Base-by-base conservation (phyloP, 352 stramenopile species). In the Thalassiosira mediterranea region DNA sequence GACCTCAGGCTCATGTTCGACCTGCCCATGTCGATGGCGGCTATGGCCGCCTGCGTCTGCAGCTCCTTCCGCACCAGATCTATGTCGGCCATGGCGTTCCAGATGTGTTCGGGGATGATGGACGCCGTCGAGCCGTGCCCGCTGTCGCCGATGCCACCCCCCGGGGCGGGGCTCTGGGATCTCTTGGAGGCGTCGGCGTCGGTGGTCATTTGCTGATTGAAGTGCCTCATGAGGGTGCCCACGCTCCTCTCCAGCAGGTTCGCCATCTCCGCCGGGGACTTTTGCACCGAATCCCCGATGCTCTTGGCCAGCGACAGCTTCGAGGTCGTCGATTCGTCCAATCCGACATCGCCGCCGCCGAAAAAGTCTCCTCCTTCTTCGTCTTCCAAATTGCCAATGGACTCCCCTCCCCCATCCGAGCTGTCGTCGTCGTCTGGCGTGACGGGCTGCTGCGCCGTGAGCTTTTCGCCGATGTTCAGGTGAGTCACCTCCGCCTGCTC, bases 41-140 rank as follows among this genome's bases (percentile, higher is more conserved):
- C 38, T 15, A 72, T 72, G n/a, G 49, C 59, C 34, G 38, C 37
- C 54, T 83, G 73, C 0, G 17, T 44, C 19, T 74, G 60, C 19
- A 90, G 37, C 53, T 90, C 71, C 26, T 78, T 81, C 59, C 75
- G 65, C n/a, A 90, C 81, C 32, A 67, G 38, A 38, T 90, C 79
- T 62, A 90, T 84, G 42, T 86, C 72, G 23, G 79, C 79, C 65
- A 90, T 56, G 1, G 83, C 83, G 29, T 90, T 72, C 83, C 83
- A 88, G 29, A 90, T 75, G 51, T 66, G 56, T 29, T 66, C 29
- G 1, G 83, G 79, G 38, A 90, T 83, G 15, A 72, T 25, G 4
- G 37, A 54, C 40, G 44, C n/a, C 5, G 59, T 63, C 26, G 40
- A 60, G 19, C 26, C n/a, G 44, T 60, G 44, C 15, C 17, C 5